A percentile compares a stretch with the other conserved stretches of the same genome.
These are phyloP conservation scores for Fistulifera pelliculosa DNA, from an alignment of 108 stramenopile genomes.

Conservation along the genomic window DNA sequence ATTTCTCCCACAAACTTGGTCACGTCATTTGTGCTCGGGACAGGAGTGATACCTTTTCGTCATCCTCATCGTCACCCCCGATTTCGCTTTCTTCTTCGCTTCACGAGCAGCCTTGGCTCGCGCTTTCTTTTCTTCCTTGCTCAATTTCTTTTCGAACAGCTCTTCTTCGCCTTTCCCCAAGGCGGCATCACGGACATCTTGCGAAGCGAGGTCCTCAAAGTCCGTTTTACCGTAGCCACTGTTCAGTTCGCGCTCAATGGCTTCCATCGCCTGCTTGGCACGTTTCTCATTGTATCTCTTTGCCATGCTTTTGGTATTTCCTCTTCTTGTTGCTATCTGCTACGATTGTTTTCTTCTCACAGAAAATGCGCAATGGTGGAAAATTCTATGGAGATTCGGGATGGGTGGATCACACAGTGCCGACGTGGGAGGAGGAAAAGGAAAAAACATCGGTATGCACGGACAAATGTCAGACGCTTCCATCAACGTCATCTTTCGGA, in stretches of 20 bases:
- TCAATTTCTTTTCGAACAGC: conserved; percentile 84
- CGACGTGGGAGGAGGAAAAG: no score
- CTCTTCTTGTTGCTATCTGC: no score
- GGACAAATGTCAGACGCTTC: no score
- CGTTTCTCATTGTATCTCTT: conserved; percentile 57
- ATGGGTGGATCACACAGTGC: no score
- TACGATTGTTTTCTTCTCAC: no score
- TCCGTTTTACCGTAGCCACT: conserved; percentile 61
- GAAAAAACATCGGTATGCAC: no score
- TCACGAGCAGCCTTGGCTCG: conserved; percentile 77
- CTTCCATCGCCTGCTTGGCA: conserved; percentile 44
- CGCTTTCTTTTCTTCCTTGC: conserved; percentile 90
- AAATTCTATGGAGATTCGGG: no score
- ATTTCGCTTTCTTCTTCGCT: conserved; percentile 81
- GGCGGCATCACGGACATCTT: conserved; percentile 72
- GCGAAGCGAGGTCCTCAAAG: conserved; percentile 28
- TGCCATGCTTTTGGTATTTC: no score
- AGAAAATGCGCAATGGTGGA: no score
- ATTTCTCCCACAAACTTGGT: conserved; percentile 9
- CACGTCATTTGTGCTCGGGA: conserved; percentile 14
- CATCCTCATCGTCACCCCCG: conserved; percentile 21
- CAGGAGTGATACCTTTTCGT: conserved; percentile 43
- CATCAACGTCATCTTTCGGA: no score
- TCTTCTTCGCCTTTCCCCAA: conserved; percentile 89
- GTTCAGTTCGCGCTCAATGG: conserved; percentile 60